A percentile compares a stretch with the other conserved stretches of the same genome.
phyloP scores from a whole-genome alignment of 768 basidiomycete genomes.

The Rhizopogon salebrosus region DNA sequence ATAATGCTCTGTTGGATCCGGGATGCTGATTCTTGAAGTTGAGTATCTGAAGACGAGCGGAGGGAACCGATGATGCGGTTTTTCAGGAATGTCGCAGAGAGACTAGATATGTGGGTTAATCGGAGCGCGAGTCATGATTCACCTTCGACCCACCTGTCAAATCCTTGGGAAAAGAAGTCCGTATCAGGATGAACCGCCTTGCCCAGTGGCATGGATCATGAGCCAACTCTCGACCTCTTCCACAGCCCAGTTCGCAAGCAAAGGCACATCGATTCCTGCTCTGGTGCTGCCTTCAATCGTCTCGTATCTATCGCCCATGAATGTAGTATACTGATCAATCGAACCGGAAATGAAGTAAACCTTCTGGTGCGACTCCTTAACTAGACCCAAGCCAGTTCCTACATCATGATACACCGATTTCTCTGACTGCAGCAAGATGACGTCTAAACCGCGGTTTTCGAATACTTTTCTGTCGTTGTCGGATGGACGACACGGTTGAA shows the following conservation, averaged over 20 bases:
- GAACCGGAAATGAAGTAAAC: slow-evolving; percentile 16
- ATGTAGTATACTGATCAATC: slow-evolving; percentile 6
- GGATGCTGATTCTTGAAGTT: slow-evolving; percentile 4
- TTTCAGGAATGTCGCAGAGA: slow-evolving; percentile 32
- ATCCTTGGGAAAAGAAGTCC: slow-evolving; percentile 21
- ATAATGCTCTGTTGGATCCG: slow-evolving; percentile 31
- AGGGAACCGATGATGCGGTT: slow-evolving; percentile 28
- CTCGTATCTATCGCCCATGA: no score
- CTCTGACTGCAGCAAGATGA: slow-evolving; percentile 17
- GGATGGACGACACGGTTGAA: slow-evolving; percentile 14
- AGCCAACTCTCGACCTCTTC: no score
- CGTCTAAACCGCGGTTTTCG: slow-evolving; percentile 27
- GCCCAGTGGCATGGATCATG: no score
- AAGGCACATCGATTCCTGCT: no score
- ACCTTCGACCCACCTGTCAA: slow-evolving; percentile 17
- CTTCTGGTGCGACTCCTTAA: slow-evolving; percentile 12
- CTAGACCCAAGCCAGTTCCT: slow-evolving; percentile 31
- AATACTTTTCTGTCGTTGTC: slow-evolving; percentile 26
- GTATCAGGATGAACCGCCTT: no score
- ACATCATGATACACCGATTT: slow-evolving; percentile 33
- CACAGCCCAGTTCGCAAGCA: no score
- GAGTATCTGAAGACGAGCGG: slow-evolving; percentile 2
- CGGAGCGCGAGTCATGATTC: not conserved
- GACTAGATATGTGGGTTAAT: slow-evolving; percentile 10
- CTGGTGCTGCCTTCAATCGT: no score